These are phyloP conservation scores for Arbutus unedo DNA, from an alignment of 148 eudicot genomes.

Conservation along the genomic window DNA sequence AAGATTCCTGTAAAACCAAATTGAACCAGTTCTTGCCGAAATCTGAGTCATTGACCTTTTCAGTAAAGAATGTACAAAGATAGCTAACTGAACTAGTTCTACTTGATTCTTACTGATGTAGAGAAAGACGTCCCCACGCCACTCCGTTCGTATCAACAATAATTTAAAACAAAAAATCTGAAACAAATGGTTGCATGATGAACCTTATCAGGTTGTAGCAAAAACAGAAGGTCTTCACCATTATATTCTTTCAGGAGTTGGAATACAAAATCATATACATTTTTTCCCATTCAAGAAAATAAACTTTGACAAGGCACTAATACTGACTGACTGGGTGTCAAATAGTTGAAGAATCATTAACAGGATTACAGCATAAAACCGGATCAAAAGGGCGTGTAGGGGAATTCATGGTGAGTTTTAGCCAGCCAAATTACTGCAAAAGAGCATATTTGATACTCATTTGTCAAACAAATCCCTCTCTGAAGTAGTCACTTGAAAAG, in stretches of 20 bases:
- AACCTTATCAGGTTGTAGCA: background rate
- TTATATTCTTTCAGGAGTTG: background rate
- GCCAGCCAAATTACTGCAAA: background rate
- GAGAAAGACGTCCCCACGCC: too few species aligned
- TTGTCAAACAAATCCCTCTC: background rate
- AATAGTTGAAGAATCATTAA: background rate
- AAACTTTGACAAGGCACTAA: background rate
- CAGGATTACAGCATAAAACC: background rate
- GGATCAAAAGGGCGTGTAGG: background rate
- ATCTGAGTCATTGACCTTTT: too few species aligned
- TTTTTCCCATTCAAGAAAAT: background rate
- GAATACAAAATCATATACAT: background rate
- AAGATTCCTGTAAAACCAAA: too few species aligned
- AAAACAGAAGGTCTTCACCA: background rate
- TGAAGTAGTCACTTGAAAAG: conserved; percentile 51
- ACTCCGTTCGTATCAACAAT: too few species aligned
- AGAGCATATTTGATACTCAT: background rate
- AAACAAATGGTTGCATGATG: background rate
- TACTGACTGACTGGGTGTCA: background rate
- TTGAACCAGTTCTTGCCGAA: too few species aligned
- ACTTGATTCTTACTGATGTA: too few species aligned
- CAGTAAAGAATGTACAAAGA: too few species aligned
- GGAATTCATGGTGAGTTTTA: background rate
- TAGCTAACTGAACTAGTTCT: too few species aligned
- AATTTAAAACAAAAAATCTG: too few species aligned